Base-by-base conservation (phyloP, 2,329 filamentous ascomycete genomes). In the Dactylonectria estremocensis region DNA sequence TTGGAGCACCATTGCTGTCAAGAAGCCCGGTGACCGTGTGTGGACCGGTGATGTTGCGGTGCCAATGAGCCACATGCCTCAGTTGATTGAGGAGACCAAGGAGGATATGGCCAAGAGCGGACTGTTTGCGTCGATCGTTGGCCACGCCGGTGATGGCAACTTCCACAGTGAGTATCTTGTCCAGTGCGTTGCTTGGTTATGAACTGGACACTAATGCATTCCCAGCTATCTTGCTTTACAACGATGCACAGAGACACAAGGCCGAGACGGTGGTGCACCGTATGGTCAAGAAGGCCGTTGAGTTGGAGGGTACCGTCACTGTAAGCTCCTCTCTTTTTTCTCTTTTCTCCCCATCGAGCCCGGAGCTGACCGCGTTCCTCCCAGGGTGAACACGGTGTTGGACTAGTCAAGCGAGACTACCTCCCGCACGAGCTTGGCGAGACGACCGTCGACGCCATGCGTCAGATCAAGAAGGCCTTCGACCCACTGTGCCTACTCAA, bases 41-140 rank as follows among this genome's bases (percentile, higher is more conserved):
- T 96, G 93, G 93, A 95, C 93, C 0, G 93, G 93, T 1, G 94
- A 97, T 76, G 94, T 96, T 11, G 94, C 94, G 0, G 94, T 97
- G 61, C 94, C 94, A 14, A 91, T 96, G 79, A 93, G 89, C 70
- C 85, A 87, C 67, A 79, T 96, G 74, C 89, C 93, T 3, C 88
- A 92, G 69, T 90, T 95, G 66, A 94, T 95, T 72, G 93, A 95
- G 79, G 88, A 92, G 80, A 95, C 93, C 1, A 84, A 85, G 78
- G 79, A 80, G 64, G 80, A 83, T 20, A 78, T 85, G 69, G 75
- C 73, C 65, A 80, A 77, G 78, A 85, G 83, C 56, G 84, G 84
- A 1, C 71, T 85, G 55, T 82, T 82, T 62, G 81, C 79, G 1
- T 83, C 83, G 24, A 86, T 94, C 68, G 91, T 94, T 4, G 92